Percentiles rank a stretch among this genome's conserved stretches.
Conservation (phyloP, 768 basidiomycete genomes). For the Favolaschia claudopus region DNA sequence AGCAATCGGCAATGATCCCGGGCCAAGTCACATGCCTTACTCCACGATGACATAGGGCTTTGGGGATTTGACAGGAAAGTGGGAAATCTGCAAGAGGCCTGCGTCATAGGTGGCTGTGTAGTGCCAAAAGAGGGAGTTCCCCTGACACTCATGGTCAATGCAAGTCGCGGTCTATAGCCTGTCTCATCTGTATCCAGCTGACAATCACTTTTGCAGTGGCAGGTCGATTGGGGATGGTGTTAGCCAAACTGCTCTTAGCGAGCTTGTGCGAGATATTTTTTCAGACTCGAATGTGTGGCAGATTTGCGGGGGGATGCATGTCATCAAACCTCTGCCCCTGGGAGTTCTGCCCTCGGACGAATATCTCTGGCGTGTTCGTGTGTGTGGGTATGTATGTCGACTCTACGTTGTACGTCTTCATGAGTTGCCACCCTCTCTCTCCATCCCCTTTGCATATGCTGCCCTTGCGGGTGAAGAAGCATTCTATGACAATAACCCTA, state of each 20-base stretch:
- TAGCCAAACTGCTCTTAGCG: background rate
- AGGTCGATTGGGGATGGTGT: background rate
- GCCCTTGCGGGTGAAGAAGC: no score
- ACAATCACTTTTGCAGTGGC: background rate
- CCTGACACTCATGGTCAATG: no score
- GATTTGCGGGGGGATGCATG: background rate
- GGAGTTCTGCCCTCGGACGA: background rate
- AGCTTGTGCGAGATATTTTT: background rate
- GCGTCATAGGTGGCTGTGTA: no score
- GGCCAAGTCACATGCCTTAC: no score
- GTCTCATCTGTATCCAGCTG: background rate
- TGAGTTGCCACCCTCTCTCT: background rate
- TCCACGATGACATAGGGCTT: no score
- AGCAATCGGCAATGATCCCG: no score
- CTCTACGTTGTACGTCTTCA: background rate
- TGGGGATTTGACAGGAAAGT: no score
- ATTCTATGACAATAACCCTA: no score
- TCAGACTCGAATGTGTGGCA: background rate
- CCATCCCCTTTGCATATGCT: background rate
- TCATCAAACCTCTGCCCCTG: background rate
- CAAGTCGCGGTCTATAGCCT: background rate
- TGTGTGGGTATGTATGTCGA: background rate
- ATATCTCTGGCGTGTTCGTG: background rate
- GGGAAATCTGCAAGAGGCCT: no score
- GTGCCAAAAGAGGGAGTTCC: no score